Conservation (phyloP, 768 basidiomycete genomes). For the Psilocybe sp. region DNA sequence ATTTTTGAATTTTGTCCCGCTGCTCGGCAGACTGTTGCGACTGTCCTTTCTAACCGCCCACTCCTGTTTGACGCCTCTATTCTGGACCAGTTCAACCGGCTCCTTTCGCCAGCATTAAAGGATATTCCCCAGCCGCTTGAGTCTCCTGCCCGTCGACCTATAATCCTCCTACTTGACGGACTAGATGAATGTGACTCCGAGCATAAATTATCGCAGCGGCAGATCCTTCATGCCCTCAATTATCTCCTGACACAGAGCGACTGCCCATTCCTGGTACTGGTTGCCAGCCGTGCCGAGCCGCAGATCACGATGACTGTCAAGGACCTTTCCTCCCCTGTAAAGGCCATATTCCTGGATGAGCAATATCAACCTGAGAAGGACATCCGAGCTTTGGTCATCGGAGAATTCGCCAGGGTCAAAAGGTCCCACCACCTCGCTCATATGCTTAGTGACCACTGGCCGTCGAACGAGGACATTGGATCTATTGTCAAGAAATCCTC, state of each 20-base stretch:
- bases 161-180: conserved; percentile 1
- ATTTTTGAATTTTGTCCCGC: background rate
- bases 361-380: background rate
- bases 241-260: background rate
- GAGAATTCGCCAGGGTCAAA: background rate
- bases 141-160: background rate
- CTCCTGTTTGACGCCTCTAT: background rate
- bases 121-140: background rate
- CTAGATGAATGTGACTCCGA: conserved; percentile 1
- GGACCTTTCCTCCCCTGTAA: background rate
- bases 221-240: background rate
- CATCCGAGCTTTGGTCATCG: background rate
- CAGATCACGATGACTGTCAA: background rate
- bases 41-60: background rate
- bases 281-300: conserved; percentile 1
- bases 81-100: background rate
- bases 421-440: background rate
- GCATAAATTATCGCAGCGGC: background rate
- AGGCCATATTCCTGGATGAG: background rate
- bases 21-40: background rate
- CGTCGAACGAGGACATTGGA: background rate
- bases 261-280: conserved; percentile 1
- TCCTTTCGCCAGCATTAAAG: background rate
- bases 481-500: background rate
- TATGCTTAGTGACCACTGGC: background rate